Evolutionary conservation across 2,329 filamentous ascomycete species (phyloP).

Genomic region (Colletotrichum siamense): DNA sequence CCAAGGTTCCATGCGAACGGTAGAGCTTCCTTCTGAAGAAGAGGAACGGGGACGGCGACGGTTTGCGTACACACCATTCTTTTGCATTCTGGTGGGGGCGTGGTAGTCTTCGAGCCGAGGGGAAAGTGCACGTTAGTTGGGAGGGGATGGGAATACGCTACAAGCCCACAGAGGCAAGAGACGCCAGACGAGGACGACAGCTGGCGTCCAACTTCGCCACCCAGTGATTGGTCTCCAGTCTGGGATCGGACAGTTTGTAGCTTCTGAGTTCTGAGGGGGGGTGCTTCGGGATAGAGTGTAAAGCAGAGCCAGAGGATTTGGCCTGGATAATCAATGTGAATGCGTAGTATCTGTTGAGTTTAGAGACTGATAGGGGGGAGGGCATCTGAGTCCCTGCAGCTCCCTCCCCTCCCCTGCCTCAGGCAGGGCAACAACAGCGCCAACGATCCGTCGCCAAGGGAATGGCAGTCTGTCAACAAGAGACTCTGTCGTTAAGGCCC

Average conservation of each 20-base stretch:
- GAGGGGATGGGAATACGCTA: neutral
- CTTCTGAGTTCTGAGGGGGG: neutral
- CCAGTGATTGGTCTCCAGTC: neutral
- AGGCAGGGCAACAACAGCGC: neutral
- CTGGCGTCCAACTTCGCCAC: neutral
- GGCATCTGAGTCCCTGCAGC: neutral
- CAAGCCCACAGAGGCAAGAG: neutral
- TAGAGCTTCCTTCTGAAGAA: too few species aligned
- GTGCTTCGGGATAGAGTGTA: neutral
- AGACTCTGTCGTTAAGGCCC: neutral
- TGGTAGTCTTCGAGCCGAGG: neutral
- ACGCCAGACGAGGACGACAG: neutral
- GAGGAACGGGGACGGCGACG: too few species aligned
- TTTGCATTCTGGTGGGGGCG: neutral
- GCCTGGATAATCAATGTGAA: neutral
- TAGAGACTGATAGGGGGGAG: neutral
- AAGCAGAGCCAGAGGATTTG: neutral
- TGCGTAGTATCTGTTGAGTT: neutral
- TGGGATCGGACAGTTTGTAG: neutral
- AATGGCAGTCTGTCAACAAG: neutral
- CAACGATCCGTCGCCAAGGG: neutral
- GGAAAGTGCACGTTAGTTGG: neutral
- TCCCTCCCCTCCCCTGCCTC: neutral
- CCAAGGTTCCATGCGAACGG: too few species aligned
- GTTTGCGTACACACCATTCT: too few species aligned